Base-by-base conservation (phyloP, 768 basidiomycete species). In the Hygrocybe coccinea region DNA sequence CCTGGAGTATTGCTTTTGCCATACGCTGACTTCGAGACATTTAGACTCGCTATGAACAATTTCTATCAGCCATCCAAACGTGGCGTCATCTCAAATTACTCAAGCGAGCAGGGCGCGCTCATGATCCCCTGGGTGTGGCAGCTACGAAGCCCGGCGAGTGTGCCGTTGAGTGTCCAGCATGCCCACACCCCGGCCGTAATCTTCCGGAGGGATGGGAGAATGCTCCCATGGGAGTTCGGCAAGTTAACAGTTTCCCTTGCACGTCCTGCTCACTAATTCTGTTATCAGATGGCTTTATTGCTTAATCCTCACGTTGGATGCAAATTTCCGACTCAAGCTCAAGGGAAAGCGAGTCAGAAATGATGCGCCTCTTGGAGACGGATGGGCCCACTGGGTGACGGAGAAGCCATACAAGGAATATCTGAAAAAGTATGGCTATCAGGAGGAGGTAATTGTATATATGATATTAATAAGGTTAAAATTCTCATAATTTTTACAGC, bases 261-360 rank as follows among this genome's bases (percentile, higher is more conserved):
- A n/a, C n/a, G n/a, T n/a, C n/a, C n/a, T n/a, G n/a, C n/a, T n/a
- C n/a, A n/a, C n/a, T n/a, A n/a, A n/a, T n/a, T n/a, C n/a, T n/a
- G n/a, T n/a, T n/a, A n/a, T n/a, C n/a, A n/a, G n/a, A n/a, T 72
- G 68, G 66, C 25, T 69, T 3, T 65, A 67, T 51, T 34, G 33
- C 1, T 35, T 61, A 2, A 67, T 68, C 44, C 24, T 72, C 1
- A 64, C 62, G 1, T 64, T 73, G 0, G 67, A 72, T 47, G 62
- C 68, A 1, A 71, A 71, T 58, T 73, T 72, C 55, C n/a, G n/a
- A n/a, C n/a, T n/a, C n/a, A n/a, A n/a, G n/a, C n/a, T n/a, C n/a
- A n/a, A n/a, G n/a, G n/a, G 57, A 67, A 35, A 58, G 56, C 21
- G 63, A 65, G 0, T 71, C 68, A 12, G 64, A 22, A 58, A 49